Percentiles rank a stretch among this genome's conserved stretches.
These are phyloP conservation scores for Anisodus acutangulus DNA, from an alignment of 257 asterid genomes.

Conservation along the genomic window DNA sequence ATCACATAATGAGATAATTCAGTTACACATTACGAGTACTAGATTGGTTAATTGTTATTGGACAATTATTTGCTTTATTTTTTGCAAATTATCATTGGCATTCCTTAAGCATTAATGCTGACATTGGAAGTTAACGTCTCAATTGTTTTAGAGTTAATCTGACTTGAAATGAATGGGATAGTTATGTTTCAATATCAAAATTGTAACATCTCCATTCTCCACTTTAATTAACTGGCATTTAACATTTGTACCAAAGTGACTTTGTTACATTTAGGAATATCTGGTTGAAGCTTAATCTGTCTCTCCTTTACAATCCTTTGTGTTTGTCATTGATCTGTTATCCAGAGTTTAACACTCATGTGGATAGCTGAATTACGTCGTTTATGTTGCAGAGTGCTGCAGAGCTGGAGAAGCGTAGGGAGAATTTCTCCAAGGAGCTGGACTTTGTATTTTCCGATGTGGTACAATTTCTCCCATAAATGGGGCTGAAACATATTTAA, in stretches of 20 bases:
- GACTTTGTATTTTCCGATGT: conserved; percentile 93
- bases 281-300: not conserved
- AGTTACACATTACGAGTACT: not conserved
- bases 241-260: not conserved
- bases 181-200: not conserved
- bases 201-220: not conserved
- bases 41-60: not conserved
- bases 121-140: not conserved
- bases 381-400: conserved; percentile 75
- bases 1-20: not conserved
- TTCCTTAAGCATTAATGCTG: not conserved
- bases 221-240: not conserved
- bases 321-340: not conserved
- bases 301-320: not conserved
- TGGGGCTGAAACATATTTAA: not conserved
- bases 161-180: conserved; percentile 18
- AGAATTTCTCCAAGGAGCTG: conserved; percentile 86
- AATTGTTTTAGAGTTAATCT: not conserved
- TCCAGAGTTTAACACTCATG: not conserved
- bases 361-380: conserved; percentile 15
- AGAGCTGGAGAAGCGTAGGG: conserved; percentile 80
- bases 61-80: not conserved
- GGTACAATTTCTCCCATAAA: conserved; percentile 51
- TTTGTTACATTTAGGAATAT: not conserved
- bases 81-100: not conserved